phyloP scores from a whole-genome alignment of 2,329 filamentous ascomycete species.

The Knufia petricola region DNA sequence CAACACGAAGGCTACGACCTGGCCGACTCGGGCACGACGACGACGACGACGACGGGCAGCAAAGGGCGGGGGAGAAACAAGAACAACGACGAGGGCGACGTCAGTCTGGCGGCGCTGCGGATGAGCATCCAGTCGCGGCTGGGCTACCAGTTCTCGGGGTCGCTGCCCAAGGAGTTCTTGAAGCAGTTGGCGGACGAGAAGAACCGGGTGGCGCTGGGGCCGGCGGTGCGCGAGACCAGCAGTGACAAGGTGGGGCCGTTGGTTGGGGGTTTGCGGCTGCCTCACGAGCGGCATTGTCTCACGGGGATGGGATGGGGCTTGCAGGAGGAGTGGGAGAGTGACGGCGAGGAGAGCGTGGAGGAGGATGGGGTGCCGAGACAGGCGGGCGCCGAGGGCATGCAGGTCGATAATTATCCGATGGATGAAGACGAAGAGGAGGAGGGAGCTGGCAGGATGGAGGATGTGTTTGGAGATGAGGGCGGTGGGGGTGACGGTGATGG shows the following conservation, averaged over 20 bases:
- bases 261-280: constrained; percentile 47
- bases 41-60: constrained; percentile 21
- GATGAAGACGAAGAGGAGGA: constrained; percentile 23
- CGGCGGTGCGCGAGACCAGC: constrained; percentile 23
- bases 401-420: constrained; percentile 26
- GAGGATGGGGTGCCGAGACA: constrained; percentile 21
- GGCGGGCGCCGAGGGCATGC: constrained; percentile 19
- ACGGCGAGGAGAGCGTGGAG: constrained; percentile 37
- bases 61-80: constrained; percentile 28
- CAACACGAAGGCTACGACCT: constrained; percentile 41
- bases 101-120: constrained; percentile 49
- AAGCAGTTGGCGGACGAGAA: constrained; percentile 48
- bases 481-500: constrained; percentile 29
- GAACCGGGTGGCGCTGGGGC: constrained; percentile 47
- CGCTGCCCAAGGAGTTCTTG: constrained; percentile 53
- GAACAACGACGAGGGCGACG: constrained; percentile 37
- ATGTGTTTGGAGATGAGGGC: constrained; percentile 28
- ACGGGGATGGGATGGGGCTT: constrained; percentile 48
- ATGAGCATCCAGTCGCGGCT: constrained; percentile 52
- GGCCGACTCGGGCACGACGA: constrained; percentile 30
- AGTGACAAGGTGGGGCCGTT: constrained; percentile 27
- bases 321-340: constrained; percentile 50
- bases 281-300: constrained; percentile 53
- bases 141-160: constrained; percentile 45
- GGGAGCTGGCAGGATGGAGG: constrained; percentile 24